These are phyloP conservation scores for Penicillium flavigenum DNA, from an alignment of 495 filamentous ascomycete genomes.

Conservation along the genomic window DNA sequence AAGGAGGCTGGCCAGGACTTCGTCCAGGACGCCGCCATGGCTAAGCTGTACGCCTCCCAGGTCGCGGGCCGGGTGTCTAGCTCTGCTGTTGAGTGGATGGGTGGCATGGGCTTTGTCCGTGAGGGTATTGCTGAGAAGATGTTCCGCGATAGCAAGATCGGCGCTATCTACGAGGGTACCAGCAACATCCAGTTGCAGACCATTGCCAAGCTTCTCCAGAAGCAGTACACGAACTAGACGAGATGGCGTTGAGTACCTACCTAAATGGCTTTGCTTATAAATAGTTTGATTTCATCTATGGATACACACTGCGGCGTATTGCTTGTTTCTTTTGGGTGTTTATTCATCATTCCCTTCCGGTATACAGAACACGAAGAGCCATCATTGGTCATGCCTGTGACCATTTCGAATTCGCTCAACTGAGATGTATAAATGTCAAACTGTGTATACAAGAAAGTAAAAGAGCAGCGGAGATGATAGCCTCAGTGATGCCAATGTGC, in stretches of 20 bases:
- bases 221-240: constrained; percentile 66
- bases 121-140: constrained; percentile 98
- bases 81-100: constrained; percentile 96
- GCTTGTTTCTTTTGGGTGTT: neutral
- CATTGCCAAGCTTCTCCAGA: constrained; percentile 90
- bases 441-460: neutral
- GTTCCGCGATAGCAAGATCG: constrained; percentile 97
- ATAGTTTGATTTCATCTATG: neutral
- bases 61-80: constrained; percentile 86
- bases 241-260: neutral
- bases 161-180: constrained; percentile 96
- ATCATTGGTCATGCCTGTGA: neutral
- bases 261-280: neutral
- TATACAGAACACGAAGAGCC: neutral
- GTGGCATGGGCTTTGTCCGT: constrained; percentile 93
- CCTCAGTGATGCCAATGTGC: neutral
- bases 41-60: constrained; percentile 92
- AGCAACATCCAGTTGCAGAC: constrained; percentile 85
- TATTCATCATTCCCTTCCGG: neutral
- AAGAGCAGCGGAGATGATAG: neutral
- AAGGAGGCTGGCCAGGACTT: constrained; percentile 98
- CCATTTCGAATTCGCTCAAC: neutral
- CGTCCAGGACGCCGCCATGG: constrained; percentile 95
- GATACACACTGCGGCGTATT: constrained; percentile 5
- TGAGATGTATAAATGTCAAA: neutral